These are phyloP conservation scores for Gossypium arboreum DNA, from an alignment of 345 rosid species.

Conservation along the genomic window DNA sequence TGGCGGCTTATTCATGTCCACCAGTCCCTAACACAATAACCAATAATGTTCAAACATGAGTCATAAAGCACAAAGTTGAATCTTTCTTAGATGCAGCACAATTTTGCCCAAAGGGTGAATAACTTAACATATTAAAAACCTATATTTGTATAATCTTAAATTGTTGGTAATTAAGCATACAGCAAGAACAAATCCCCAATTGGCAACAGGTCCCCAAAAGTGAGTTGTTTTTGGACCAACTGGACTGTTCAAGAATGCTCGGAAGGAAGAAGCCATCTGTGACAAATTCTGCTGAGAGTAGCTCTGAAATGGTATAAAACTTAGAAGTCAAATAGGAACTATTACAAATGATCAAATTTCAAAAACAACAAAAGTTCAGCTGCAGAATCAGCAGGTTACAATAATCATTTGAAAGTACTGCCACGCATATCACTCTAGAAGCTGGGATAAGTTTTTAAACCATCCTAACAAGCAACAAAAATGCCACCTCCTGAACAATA, in stretches of 20 bases:
- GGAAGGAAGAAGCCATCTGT: constrained; percentile 68
- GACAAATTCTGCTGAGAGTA: constrained; percentile 7
- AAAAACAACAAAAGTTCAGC: neutral
- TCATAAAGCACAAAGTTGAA: neutral
- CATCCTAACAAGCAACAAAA: neutral
- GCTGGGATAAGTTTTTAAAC: neutral
- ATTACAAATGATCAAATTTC: neutral
- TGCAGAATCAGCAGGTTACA: neutral
- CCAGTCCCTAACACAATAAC: constrained; percentile 62
- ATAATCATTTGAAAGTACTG: neutral
- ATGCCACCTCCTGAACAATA: neutral
- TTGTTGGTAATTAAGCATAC: constrained; percentile 41
- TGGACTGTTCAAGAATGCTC: constrained; percentile 74
- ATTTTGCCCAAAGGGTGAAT: neutral
- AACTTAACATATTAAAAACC: neutral
- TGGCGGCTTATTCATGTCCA: constrained; percentile 90
- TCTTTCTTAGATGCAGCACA: neutral
- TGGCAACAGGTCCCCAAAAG: constrained; percentile 89
- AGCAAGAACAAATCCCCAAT: constrained; percentile 82
- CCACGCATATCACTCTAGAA: neutral
- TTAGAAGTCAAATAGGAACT: neutral
- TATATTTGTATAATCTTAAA: neutral
- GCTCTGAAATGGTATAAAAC: constrained; percentile 7
- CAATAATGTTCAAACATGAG: constrained; percentile 2
- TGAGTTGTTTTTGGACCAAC: constrained; percentile 87